Percentiles rank a stretch among this genome's conserved stretches.
These are phyloP conservation scores for Phytophthora ramorum DNA, from an alignment of 352 stramenopile species.

Conservation along the genomic window DNA sequence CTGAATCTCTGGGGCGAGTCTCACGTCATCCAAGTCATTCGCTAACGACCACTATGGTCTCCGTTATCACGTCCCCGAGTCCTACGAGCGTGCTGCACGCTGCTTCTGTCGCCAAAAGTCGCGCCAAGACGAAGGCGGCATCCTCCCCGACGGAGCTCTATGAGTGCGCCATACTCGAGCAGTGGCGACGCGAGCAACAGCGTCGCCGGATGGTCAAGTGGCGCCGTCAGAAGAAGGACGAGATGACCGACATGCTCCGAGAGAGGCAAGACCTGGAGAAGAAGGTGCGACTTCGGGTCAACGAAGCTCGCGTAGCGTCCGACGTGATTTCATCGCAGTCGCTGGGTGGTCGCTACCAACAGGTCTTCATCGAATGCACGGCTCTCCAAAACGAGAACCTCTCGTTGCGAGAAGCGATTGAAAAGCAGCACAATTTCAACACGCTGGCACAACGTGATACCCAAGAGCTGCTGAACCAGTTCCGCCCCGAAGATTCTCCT, in stretches of 20 bases:
- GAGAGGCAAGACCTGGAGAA: constrained; percentile 10
- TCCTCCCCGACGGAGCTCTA: background rate
- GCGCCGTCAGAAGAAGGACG: background rate
- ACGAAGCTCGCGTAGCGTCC: background rate
- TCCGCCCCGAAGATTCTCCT: background rate
- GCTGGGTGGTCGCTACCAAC: background rate
- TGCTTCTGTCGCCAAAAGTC: background rate
- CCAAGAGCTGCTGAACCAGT: constrained; percentile 2
- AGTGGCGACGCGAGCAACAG: background rate
- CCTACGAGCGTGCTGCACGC: background rate
- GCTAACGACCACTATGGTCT: background rate
- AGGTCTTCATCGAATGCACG: background rate
- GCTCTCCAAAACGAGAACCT: constrained; percentile 12
- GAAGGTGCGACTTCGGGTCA: constrained; percentile 1
- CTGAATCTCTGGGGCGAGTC: background rate
- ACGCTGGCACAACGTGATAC: background rate
- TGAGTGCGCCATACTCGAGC: background rate
- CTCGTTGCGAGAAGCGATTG: background rate
- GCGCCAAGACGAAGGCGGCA: background rate
- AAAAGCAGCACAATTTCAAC: background rate
- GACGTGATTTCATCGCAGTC: background rate
- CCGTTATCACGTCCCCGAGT: background rate
- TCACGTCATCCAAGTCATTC: background rate
- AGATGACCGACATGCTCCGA: background rate
- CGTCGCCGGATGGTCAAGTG: background rate